Percentiles rank a stretch among this genome's conserved stretches.
These are phyloP conservation scores for Trypanosoma melophagium DNA, from an alignment of 208 protist species.

Conservation along the genomic window DNA sequence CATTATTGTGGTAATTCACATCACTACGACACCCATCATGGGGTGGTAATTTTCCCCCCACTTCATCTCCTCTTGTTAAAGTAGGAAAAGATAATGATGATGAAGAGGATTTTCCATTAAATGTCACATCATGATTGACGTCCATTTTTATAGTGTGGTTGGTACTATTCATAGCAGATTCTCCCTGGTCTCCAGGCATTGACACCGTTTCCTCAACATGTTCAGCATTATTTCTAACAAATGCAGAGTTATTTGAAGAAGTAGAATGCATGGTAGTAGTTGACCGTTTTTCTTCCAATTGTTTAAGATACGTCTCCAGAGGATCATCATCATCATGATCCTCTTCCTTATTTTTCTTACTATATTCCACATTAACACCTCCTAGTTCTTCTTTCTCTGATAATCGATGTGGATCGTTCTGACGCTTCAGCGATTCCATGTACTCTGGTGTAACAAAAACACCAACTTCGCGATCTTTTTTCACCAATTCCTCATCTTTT, in stretches of 20 bases:
- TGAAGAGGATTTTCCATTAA: not conserved
- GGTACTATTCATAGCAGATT: not conserved
- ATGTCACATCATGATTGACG: not conserved
- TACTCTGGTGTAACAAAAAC: constrained; percentile 75
- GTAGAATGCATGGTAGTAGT: not conserved
- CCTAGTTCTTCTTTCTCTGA: too few species aligned
- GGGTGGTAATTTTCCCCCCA: too few species aligned
- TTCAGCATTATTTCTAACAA: constrained; percentile 8
- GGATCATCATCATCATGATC: constrained; percentile 39
- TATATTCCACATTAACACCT: too few species aligned
- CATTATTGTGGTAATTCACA: too few species aligned
- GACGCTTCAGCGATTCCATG: constrained; percentile 44
- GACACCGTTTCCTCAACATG: constrained; percentile 34
- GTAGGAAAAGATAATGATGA: not conserved
- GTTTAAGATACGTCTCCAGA: constrained; percentile 45
- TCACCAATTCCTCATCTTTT: constrained; percentile 31
- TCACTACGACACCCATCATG: not conserved
- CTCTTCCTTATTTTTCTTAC: not conserved
- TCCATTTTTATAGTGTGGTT: not conserved
- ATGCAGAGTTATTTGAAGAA: not conserved
- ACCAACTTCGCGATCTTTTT: constrained; percentile 72
- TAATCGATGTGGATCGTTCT: constrained; percentile 14
- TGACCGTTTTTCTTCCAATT: constrained; percentile 29
- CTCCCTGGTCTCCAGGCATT: constrained; percentile 17
- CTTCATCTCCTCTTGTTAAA: too few species aligned